phyloP scores from a whole-genome alignment of 768 basidiomycete species.

The Tricholoma furcatifolium region DNA sequence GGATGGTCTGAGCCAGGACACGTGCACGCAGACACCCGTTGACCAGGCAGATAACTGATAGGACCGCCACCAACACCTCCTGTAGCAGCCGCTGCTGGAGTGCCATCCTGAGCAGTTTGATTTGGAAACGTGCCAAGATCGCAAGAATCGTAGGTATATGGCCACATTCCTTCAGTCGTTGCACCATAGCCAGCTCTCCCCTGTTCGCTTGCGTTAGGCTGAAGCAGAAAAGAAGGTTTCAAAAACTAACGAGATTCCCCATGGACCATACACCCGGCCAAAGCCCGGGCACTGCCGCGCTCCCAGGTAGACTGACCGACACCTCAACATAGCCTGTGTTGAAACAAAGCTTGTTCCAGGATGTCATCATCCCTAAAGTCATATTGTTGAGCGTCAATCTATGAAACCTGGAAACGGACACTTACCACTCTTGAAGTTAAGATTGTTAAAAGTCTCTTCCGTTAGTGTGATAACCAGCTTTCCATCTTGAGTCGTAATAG shows the following conservation, averaged over 20 bases:
- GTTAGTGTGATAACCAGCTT: slow-evolving; percentile 80
- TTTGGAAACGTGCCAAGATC: slow-evolving; percentile 86
- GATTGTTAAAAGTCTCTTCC: slow-evolving; percentile 66
- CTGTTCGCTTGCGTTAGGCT: slow-evolving; percentile 26
- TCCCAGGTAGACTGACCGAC: slow-evolving; percentile 72
- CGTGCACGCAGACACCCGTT: slow-evolving; percentile 84
- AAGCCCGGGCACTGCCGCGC: slow-evolving; percentile 58
- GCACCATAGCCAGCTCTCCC: slow-evolving; percentile 88
- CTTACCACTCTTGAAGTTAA: slow-evolving; percentile 83
- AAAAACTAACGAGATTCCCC: slow-evolving; percentile 60
- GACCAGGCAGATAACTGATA: slow-evolving; percentile 83
- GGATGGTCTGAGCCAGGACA: slow-evolving; percentile 87
- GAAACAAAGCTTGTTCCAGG: slow-evolving; percentile 96
- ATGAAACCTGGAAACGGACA: slow-evolving; percentile 25
- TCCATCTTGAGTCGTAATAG: slow-evolving; percentile 73
- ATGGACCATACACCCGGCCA: slow-evolving; percentile 88
- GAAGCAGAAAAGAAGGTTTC: background rate
- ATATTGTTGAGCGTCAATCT: slow-evolving; percentile 6
- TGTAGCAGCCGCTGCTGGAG: slow-evolving; percentile 57
- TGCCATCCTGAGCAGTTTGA: slow-evolving; percentile 63
- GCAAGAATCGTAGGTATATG: slow-evolving; percentile 82
- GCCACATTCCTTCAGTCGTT: slow-evolving; percentile 85
- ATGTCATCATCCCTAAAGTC: slow-evolving; percentile 61
- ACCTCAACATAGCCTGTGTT: slow-evolving; percentile 90
- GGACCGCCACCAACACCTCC: slow-evolving; percentile 47